Conservation (phyloP, 2,329 filamentous ascomycete species). For the Fusarium sp. region DNA sequence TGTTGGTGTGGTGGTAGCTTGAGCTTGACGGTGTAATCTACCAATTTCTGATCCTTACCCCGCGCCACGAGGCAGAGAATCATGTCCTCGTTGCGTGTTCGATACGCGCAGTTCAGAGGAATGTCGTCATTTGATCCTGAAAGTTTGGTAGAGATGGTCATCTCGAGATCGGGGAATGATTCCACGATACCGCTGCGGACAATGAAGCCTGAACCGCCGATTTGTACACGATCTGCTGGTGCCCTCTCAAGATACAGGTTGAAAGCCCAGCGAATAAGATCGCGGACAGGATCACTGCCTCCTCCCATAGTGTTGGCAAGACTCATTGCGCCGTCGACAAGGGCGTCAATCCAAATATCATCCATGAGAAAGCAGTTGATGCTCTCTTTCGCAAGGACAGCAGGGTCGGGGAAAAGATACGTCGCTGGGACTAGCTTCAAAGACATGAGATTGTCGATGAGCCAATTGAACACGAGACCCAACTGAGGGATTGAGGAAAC, state of each 20-base stretch:
- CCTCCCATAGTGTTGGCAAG: not conserved
- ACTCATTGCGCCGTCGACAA: not conserved
- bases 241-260: not conserved
- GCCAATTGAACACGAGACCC: not conserved
- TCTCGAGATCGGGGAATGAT: not conserved
- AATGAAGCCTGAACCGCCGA: not conserved
- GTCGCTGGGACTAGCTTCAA: not conserved
- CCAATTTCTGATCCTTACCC: not conserved
- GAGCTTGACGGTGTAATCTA: not conserved
- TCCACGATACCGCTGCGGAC: not conserved
- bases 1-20: not conserved
- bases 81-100: not conserved
- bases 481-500: not conserved
- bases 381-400: not conserved
- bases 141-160: not conserved
- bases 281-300: not conserved
- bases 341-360: not conserved
- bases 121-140: fast-evolving
- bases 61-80: not conserved
- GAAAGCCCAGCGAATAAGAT: not conserved
- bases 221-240: not conserved
- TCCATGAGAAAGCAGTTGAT: not conserved
- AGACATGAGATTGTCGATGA: not conserved
- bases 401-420: not conserved
- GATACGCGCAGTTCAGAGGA: not conserved